phyloP scores from a whole-genome alignment of 306 rosid species.

The Sesbania bispinosa region DNA sequence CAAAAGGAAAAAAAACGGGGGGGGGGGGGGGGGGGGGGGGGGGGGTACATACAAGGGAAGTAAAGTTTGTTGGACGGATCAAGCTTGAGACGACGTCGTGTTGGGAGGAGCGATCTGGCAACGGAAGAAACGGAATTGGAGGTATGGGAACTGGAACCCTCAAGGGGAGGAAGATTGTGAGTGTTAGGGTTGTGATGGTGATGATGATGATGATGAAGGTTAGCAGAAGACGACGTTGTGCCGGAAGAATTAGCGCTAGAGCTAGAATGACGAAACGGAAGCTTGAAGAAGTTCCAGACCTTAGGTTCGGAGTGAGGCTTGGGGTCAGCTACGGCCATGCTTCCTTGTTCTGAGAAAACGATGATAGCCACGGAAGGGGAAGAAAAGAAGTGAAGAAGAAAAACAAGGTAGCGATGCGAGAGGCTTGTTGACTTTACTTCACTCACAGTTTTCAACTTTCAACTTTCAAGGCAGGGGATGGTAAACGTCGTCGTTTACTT shows the following conservation, averaged over 20 bases:
- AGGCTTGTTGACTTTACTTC: constrained; percentile 26
- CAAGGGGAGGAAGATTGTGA: constrained; percentile 35
- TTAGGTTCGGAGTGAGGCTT: constrained; percentile 76
- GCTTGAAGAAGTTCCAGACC: constrained; percentile 87
- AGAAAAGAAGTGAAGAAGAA: neutral
- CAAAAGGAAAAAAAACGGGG: neutral
- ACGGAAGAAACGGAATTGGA: constrained; percentile 83
- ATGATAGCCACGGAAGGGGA: neutral
- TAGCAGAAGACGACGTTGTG: constrained; percentile 37
- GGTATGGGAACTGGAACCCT: constrained; percentile 49
- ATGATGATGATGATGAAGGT: constrained; percentile 27
- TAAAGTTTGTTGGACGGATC: constrained; percentile 90
- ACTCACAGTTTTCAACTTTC: neutral
- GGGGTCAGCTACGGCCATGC: constrained; percentile 71
- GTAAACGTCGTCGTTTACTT: constrained; percentile 31
- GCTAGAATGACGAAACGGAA: constrained; percentile 62
- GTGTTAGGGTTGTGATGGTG: constrained; percentile 1
- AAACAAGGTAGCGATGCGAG: neutral
- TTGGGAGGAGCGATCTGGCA: constrained; percentile 84
- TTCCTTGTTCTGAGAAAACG: neutral
- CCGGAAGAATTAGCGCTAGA: constrained; percentile 12
- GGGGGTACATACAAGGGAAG: constrained; percentile 72
- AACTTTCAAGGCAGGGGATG: neutral
- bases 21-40: neutral
- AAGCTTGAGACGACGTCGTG: constrained; percentile 96